These are phyloP conservation scores for Gossypium lobatum DNA, from an alignment of 441 rosid species.

Conservation along the genomic window DNA sequence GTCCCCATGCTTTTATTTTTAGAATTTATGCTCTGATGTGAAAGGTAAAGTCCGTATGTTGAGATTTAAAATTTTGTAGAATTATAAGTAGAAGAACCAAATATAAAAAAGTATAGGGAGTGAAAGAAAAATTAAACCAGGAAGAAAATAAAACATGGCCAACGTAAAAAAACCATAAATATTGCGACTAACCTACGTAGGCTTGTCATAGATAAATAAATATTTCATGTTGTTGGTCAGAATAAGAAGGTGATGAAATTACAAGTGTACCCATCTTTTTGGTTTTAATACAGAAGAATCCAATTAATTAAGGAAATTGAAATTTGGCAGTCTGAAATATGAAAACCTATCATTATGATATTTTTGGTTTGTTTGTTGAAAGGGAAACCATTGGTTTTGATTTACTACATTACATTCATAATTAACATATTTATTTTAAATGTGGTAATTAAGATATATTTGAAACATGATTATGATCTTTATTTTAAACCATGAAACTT, in stretches of 20 bases:
- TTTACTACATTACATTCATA: background rate
- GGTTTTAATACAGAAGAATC: too few species aligned
- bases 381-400: background rate
- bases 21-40: too few species aligned
- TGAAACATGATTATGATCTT: too few species aligned
- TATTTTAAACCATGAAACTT: background rate
- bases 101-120: too few species aligned
- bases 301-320: background rate
- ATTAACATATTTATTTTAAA: background rate
- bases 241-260: background rate
- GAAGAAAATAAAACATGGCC: background rate
- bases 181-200: conserved; percentile 6
- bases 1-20: too few species aligned
- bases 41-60: too few species aligned
- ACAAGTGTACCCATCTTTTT: background rate
- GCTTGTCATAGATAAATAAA: background rate
- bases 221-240: background rate
- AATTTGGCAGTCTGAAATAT: background rate
- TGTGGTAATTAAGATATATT: background rate
- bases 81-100: too few species aligned
- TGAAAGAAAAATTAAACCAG: background rate
- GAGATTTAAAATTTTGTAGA: too few species aligned
- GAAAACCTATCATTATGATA: background rate
- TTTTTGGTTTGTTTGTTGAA: too few species aligned
- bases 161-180: background rate